A percentile compares a stretch with the other conserved stretches of the same genome.
phyloP scores from a whole-genome alignment of 371 early-diverging fungal species.

The Mucor saturninus region DNA sequence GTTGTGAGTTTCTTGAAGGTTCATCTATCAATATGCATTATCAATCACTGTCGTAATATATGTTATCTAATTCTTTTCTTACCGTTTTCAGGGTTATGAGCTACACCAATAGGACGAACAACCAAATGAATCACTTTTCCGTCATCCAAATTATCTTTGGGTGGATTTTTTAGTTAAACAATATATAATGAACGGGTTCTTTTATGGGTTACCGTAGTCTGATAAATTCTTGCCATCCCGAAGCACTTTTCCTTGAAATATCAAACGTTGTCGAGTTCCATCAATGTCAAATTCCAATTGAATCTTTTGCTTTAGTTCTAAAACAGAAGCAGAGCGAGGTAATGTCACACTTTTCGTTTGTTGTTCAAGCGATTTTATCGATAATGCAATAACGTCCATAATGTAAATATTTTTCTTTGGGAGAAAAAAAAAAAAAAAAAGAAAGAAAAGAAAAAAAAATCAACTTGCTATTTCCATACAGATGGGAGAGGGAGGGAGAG shows the following conservation, averaged over 20 bases:
- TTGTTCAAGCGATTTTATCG: slow-evolving; percentile 58
- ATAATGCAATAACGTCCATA: slow-evolving; percentile 39
- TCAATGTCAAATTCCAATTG: slow-evolving; percentile 55
- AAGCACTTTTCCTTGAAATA: slow-evolving; percentile 63
- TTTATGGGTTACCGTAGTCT: slow-evolving; percentile 55
- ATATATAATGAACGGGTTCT: not conserved
- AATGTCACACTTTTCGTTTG: slow-evolving; percentile 54
- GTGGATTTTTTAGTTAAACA: not conserved
- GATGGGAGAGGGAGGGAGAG: no score
- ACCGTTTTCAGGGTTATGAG: slow-evolving; percentile 56
- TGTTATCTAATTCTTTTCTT: slow-evolving; percentile 1
- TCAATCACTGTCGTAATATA: not conserved
- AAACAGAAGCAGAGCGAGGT: slow-evolving; percentile 54
- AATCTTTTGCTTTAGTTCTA: slow-evolving; percentile 58
- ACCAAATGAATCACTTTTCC: slow-evolving; percentile 66
- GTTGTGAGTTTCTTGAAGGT: slow-evolving; percentile 26
- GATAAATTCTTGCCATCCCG: slow-evolving; percentile 55
- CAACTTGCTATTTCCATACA: no score
- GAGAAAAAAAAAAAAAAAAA: not conserved
- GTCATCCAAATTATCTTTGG: slow-evolving; percentile 53
- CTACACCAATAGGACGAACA: slow-evolving; percentile 57
- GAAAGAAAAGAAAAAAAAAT: not conserved
- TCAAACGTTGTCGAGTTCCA: slow-evolving; percentile 57
- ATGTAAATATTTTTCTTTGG: not conserved
- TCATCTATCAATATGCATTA: slow-evolving; percentile 7